Evolutionary conservation across 495 filamentous ascomycete genomes (phyloP).

Genomic region (Rusavskia elegans): DNA sequence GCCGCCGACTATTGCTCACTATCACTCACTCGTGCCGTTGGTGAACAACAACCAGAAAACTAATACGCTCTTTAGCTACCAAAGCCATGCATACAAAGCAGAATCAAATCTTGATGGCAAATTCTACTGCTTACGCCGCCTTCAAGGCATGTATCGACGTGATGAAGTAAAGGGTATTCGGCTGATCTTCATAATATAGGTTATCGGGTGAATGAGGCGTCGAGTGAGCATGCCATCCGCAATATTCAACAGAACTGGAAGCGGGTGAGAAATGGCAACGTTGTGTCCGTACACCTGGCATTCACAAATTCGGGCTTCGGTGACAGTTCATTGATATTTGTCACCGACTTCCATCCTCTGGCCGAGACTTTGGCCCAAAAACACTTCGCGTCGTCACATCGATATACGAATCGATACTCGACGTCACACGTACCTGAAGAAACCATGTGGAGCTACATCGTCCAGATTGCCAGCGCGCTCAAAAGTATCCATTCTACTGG

Average conservation of each 20-base stretch:
- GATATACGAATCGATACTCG: slow-evolving; percentile 30
- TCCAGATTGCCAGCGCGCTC: slow-evolving; percentile 79
- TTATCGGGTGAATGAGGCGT: slow-evolving; percentile 46
- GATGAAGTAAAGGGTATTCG: slow-evolving; percentile 12
- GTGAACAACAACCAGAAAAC: slow-evolving; percentile 69
- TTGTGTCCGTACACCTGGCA: slow-evolving; percentile 78
- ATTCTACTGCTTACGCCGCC: slow-evolving; percentile 64
- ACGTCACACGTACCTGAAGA: slow-evolving; percentile 50
- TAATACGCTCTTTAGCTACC: slow-evolving; percentile 60
- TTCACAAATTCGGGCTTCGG: slow-evolving; percentile 89
- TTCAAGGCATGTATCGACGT: slow-evolving; percentile 44
- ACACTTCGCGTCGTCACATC: slow-evolving; percentile 46
- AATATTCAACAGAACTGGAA: slow-evolving; percentile 86
- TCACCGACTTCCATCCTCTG: slow-evolving; percentile 81
- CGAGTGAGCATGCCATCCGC: slow-evolving; percentile 69
- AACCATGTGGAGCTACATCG: slow-evolving; percentile 78
- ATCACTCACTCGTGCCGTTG: slow-evolving; percentile 81
- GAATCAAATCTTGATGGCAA: slow-evolving; percentile 72
- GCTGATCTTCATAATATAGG: slow-evolving; percentile 24
- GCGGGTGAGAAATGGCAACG: slow-evolving; percentile 60
- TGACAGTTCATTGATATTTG: slow-evolving; percentile 87
- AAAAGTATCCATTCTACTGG: slow-evolving; percentile 69
- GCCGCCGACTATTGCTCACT: slow-evolving; percentile 62
- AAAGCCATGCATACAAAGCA: slow-evolving; percentile 94
- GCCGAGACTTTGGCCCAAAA: slow-evolving; percentile 82